These are phyloP conservation scores for Drosera spatulata DNA, from an alignment of 179 eudicot species.

Conservation along the genomic window DNA sequence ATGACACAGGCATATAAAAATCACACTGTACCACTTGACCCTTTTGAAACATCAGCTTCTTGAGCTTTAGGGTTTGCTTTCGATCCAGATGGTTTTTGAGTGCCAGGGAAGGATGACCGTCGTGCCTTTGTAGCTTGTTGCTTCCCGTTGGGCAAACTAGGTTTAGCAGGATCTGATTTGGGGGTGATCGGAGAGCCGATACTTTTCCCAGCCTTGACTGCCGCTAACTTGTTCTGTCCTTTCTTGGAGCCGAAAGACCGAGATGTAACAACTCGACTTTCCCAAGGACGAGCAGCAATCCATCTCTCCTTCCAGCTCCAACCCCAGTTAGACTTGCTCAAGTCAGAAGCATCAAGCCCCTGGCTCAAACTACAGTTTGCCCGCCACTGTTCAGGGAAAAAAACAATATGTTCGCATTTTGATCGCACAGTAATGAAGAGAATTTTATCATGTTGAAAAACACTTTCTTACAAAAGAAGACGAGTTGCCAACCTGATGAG, in stretches of 20 bases:
- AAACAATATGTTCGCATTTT: not conserved
- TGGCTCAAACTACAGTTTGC: slow-evolving; percentile 48
- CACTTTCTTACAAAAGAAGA: too few relatives aligned
- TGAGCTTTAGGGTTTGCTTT: slow-evolving; percentile 18
- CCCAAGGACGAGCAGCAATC: slow-evolving; percentile 98
- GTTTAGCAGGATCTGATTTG: slow-evolving; percentile 29
- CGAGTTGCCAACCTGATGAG: slow-evolving; percentile 61
- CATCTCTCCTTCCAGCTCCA: slow-evolving; percentile 99
- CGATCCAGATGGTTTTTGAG: slow-evolving; percentile 23
- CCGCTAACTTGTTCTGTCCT: slow-evolving; percentile 14
- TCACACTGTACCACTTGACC: not conserved
- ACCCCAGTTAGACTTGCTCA: slow-evolving; percentile 78
- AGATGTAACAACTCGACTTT: slow-evolving; percentile 35
- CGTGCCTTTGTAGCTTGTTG: slow-evolving; percentile 23
- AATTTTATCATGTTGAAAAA: not conserved
- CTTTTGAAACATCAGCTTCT: slow-evolving; percentile 16
- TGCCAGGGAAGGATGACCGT: slow-evolving; percentile 40
- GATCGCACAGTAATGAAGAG: not conserved
- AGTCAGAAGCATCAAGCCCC: slow-evolving; percentile 40
- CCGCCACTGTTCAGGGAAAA: slow-evolving; percentile 53
- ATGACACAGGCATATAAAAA: too few relatives aligned
- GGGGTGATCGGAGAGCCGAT: slow-evolving; percentile 12
- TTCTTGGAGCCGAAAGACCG: slow-evolving; percentile 42
- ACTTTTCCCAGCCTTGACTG: slow-evolving; percentile 34
- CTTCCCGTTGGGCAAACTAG: slow-evolving; percentile 30